Evolutionary conservation across 2,329 filamentous ascomycete genomes (phyloP), one percentile per base, ranked within the genome.

Genomic region (Beauveria pseudobassiana): DNA sequence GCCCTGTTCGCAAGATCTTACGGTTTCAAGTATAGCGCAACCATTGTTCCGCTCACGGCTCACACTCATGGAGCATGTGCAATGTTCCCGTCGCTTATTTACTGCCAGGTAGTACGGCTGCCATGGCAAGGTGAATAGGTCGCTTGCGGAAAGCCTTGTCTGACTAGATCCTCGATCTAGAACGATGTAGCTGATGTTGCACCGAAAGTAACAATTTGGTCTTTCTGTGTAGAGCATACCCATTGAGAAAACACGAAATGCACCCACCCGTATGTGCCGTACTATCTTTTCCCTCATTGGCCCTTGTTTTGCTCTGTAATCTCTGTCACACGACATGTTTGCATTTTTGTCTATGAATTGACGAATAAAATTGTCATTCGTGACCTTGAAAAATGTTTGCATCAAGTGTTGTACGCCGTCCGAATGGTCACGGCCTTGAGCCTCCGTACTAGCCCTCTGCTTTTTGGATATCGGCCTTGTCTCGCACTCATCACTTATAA

Each of bases 71-170:
- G n/a, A 18, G 48, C 49, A 5, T 34, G 46, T 52, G 20, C 38
- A 38, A 53, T 59, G 55, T 46, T 60, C 38, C 34, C 48, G 40
- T 60, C 58, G 58, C 58, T 53, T 46, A 46, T 53, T 59, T 53
- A 38, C n/a, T 52, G 16, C 48, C 26, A 40, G 5, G 42, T 53
- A 8, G 28, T 28, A 60, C 58, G 14, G 40, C 48, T 18, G 26
- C 49, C 58, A 38, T n/a, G 26, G 20, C 38, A 8, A 51, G 46
- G 24, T 52, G 24, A 34, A 49, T 16, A 45, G 9, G 34, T 59
- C 56, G 56, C 49, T 53, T 52, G 57, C 49, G n/a, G 40, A 10
- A 38, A 42, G 18, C 38, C 24, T 14, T 43, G 22, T 59, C 10
- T 30, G 22, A 42, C 43, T 20, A 30, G 14, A 45, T 12, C 7